Base-by-base conservation (phyloP, 2,329 filamentous ascomycete species). In the Cladophialophora exuberans region DNA sequence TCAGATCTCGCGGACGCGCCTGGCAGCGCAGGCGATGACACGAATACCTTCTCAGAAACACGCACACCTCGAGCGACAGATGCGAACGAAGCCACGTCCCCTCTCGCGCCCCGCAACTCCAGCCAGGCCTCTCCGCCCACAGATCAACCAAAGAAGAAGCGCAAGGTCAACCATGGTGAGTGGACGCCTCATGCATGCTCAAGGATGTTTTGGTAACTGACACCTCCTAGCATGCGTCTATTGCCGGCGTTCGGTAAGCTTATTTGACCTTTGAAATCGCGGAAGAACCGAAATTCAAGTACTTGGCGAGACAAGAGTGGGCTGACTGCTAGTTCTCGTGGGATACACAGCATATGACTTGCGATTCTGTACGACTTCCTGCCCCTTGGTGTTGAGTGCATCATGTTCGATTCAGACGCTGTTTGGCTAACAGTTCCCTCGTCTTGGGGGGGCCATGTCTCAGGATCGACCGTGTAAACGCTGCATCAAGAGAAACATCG, bases 401-500 rank as follows among this genome's bases (percentile, higher is more conserved):
- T 31, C 64, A 61, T 66, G 45, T 43, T 59, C 57, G 56, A 64
- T 62, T 51, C 43, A 56, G 39, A 59, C 48, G 52, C 54, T 58
- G 52, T 58, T 51, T 57, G 57, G 60, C 65, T 68, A 63, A 67
- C 62, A 62, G 71, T 31, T 73, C 62, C 73, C 69, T 66, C 57
- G 61, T 64, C 66, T 64, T 42, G 33, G 46, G 26, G 65, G 65
- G 62, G 62, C 64, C 65, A 62, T 70, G 68, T 66, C 63, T 67
- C 73, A 95, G 90, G 90, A 96, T 79, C 87, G 94, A 71, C 94
- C 94, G 68, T 99, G 94, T 82, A 93, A 90, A 67, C 85, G 94
- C 76, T 99, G 94, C 79, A 90, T 97, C 76, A 99, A 97, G 78
- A 87, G 94, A 69, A 96, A 96, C 76, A 99, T 99, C 73, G 94